Evolutionary conservation across 208 protist genomes (phyloP).

Genomic region (Trypanosoma platydactyli): DNA sequence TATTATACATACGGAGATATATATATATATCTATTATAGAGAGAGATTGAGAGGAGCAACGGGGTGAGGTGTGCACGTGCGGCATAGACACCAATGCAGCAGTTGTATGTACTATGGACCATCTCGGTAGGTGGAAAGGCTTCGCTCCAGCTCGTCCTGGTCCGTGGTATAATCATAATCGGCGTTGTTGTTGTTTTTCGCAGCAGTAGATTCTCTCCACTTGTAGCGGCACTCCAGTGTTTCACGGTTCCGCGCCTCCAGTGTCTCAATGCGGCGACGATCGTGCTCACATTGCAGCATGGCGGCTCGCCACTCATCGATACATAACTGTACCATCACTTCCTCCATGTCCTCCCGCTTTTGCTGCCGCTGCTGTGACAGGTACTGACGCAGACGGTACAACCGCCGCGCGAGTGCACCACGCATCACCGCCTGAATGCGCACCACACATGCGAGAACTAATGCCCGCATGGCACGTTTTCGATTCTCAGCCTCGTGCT

Average conservation of each 20-base stretch:
- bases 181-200: neutral
- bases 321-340: conserved; percentile 31
- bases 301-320: conserved; percentile 27
- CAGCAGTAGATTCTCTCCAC: no score
- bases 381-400: conserved; percentile 17
- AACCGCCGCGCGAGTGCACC: conserved; percentile 26
- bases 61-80: no score
- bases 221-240: conserved; percentile 13
- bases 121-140: conserved; percentile 23
- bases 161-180: neutral
- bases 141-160: neutral
- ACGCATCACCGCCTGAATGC: conserved; percentile 53
- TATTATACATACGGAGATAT: no score
- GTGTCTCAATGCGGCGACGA: conserved; percentile 11
- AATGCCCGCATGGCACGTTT: conserved; percentile 17
- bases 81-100: no score
- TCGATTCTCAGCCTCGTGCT: conserved; percentile 26
- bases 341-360: conserved; percentile 59
- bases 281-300: conserved; percentile 26
- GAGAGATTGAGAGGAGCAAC: no score
- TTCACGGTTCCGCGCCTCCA: conserved; percentile 23
- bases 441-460: conserved; percentile 20
- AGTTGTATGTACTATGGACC: conserved; percentile 1
- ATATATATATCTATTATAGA: no score
- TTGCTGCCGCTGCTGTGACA: conserved; percentile 3